Conservation (phyloP, 78 protist genomes). For the Creolimax fragrantissima region DNA sequence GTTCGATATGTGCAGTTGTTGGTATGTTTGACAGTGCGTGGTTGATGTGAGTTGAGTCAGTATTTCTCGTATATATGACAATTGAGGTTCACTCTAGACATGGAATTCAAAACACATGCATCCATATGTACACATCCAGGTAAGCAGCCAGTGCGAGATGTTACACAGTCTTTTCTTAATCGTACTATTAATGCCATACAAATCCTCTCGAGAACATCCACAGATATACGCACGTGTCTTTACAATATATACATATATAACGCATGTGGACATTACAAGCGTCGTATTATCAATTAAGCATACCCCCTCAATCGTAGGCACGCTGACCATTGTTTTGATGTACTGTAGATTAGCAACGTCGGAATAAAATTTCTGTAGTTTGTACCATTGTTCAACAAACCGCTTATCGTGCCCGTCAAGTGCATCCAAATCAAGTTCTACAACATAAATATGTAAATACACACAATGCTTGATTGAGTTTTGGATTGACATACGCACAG, state of each 20-base stretch:
- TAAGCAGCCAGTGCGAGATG: neutral
- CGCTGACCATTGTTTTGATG: conserved; percentile 3
- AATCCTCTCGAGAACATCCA: neutral
- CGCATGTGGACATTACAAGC: neutral
- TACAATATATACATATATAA: neutral
- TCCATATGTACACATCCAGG: neutral
- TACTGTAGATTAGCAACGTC: neutral
- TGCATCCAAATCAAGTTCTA: neutral
- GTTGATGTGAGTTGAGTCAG: too few relatives aligned
- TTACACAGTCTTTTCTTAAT: neutral
- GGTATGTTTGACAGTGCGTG: too few relatives aligned
- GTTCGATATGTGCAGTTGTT: too few relatives aligned
- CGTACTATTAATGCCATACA: neutral
- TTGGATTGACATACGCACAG: neutral
- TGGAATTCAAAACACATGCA: neutral
- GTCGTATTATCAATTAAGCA: too few relatives aligned
- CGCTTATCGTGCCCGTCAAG: neutral
- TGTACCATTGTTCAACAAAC: conserved; percentile 11
- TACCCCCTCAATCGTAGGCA: neutral
- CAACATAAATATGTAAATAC: neutral
- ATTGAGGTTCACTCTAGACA: too few relatives aligned
- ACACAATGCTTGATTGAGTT: neutral
- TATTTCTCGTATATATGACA: too few relatives aligned
- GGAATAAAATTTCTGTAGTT: neutral
- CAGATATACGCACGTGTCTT: neutral